These are phyloP conservation scores for Conticribra guillardii DNA, from an alignment of 108 stramenopile species.

Conservation along the genomic window DNA sequence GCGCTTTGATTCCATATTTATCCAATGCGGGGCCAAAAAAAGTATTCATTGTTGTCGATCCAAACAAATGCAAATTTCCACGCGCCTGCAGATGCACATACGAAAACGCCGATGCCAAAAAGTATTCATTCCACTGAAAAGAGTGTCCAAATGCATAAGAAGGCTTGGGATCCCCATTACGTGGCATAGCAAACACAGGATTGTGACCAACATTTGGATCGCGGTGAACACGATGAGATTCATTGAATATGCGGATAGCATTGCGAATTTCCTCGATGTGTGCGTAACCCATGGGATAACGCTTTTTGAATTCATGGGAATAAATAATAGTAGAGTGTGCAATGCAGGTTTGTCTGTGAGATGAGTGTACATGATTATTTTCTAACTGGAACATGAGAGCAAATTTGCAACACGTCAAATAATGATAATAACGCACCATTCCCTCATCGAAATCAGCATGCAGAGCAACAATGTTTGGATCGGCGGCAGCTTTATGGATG, in stretches of 20 bases:
- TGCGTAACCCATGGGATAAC: conserved; percentile 59
- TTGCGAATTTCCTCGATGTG: conserved; percentile 81
- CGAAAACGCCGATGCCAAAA: conserved; percentile 68
- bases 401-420: too few species aligned
- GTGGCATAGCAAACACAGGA: conserved; percentile 56
- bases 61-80: conserved; percentile 71
- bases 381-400: too few species aligned
- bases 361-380: too few species aligned
- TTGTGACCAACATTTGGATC: conserved; percentile 60
- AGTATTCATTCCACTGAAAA: conserved; percentile 71
- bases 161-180: conserved; percentile 30
- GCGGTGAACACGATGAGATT: conserved; percentile 69
- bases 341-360: too few species aligned
- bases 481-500: conserved; percentile 68
- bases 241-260: conserved; percentile 70
- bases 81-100: conserved; percentile 67
- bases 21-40: conserved; percentile 63
- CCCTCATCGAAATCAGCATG: conserved; percentile 77
- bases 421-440: too few species aligned
- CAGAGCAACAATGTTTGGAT: conserved; percentile 69
- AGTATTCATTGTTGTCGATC: conserved; percentile 44
- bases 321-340: too few species aligned
- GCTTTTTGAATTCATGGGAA: too few species aligned
- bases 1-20: conserved; percentile 72
- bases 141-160: conserved; percentile 52